Percentiles rank a stretch among this genome's conserved stretches.
These are phyloP conservation scores for Colletotrichum cuscutae DNA, from an alignment of 2,329 filamentous ascomycete genomes.

Conservation along the genomic window DNA sequence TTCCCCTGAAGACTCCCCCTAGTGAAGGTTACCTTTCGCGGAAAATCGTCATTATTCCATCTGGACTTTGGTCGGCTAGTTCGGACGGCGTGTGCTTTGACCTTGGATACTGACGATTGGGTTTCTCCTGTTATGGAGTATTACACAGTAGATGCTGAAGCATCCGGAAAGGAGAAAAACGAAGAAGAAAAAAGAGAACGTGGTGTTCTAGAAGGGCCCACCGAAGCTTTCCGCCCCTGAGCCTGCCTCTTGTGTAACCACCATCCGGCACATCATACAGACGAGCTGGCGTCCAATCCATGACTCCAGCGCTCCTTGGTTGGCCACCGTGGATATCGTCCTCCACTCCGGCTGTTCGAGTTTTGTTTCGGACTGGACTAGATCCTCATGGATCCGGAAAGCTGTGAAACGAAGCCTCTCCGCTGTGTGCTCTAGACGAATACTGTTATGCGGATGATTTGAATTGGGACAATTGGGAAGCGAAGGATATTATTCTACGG, in stretches of 20 bases:
- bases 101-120: not conserved
- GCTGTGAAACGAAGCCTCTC: slow-evolving; percentile 12
- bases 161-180: not conserved
- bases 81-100: slow-evolving; percentile 10
- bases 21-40: not conserved
- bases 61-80: slow-evolving; percentile 12
- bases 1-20: slow-evolving; percentile 7
- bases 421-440: not conserved
- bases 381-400: slow-evolving; percentile 1
- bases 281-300: not conserved
- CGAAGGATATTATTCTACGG: not conserved
- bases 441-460: not conserved
- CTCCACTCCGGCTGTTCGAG: slow-evolving; percentile 22
- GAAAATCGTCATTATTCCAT: not conserved
- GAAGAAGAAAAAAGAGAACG: slow-evolving; percentile 6
- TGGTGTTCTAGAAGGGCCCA: slow-evolving; percentile 23
- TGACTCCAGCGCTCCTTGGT: not conserved
- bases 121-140: not conserved
- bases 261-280: slow-evolving; percentile 23
- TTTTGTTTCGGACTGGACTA: slow-evolving; percentile 25
- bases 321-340: slow-evolving; percentile 3
- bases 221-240: slow-evolving; percentile 15
- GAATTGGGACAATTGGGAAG: not conserved
- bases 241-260: slow-evolving; percentile 23
- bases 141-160: not conserved